These are phyloP conservation scores for Avena insularis DNA, from an alignment of 176 grass and related monocot species.

Conservation along the genomic window DNA sequence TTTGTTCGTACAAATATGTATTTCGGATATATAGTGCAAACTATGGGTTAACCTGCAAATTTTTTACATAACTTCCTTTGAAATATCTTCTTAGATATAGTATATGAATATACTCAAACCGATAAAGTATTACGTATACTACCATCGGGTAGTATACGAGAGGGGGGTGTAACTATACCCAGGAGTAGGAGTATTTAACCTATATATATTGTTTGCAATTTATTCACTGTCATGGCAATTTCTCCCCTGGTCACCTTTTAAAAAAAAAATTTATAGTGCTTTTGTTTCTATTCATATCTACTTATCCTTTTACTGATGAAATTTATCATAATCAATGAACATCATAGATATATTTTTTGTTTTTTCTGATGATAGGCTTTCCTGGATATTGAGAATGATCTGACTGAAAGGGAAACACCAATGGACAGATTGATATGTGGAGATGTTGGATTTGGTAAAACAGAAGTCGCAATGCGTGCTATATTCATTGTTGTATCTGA, in stretches of 20 bases:
- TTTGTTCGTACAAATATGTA: too few relatives aligned
- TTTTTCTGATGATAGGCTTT: conserved; percentile 71
- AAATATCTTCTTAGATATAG: too few relatives aligned
- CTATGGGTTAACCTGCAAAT: too few relatives aligned
- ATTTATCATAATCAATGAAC: conserved; percentile 3
- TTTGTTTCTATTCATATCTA: neutral
- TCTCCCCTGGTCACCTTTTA: neutral
- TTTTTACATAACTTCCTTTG: too few relatives aligned
- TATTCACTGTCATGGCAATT: conserved; percentile 15
- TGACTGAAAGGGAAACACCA: conserved; percentile 92
- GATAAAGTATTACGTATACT: too few relatives aligned
- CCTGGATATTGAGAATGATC: conserved; percentile 94
- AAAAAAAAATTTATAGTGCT: neutral
- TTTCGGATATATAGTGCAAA: too few relatives aligned
- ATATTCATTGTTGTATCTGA: conserved; percentile 87
- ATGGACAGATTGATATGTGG: conserved; percentile 99
- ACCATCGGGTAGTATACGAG: too few relatives aligned
- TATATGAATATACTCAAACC: too few relatives aligned
- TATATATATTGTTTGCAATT: conserved; percentile 2
- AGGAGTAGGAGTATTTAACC: neutral
- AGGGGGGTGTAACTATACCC: too few relatives aligned
- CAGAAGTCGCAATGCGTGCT: conserved; percentile 89
- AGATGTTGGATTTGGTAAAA: conserved; percentile 99
- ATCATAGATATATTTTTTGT: conserved; percentile 18
- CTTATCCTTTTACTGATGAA: conserved; percentile 13